These are phyloP conservation scores for Tulasnella sp. DNA, from an alignment of 768 basidiomycete species.

Conservation along the genomic window DNA sequence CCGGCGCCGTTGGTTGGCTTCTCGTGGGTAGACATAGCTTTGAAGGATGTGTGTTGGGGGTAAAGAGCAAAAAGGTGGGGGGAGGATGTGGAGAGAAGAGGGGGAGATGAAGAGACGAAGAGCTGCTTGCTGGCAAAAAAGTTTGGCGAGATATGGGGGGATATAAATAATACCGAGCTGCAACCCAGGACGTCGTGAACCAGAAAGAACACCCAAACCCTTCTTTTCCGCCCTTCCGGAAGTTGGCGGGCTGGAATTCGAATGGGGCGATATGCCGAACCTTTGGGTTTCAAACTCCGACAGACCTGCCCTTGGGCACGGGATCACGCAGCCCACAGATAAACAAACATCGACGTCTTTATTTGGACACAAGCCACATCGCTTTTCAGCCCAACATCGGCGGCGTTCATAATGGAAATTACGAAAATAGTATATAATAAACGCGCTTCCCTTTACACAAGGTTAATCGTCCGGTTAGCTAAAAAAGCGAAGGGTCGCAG, in stretches of 20 bases:
- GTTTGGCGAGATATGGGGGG: conserved; percentile 14
- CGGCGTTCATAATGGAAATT: background rate
- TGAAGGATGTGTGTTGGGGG: background rate
- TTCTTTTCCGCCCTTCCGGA: conserved; percentile 5
- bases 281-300: conserved; percentile 18
- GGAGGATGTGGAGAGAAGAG: background rate
- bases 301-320: conserved; percentile 17
- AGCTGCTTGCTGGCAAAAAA: conserved; percentile 1
- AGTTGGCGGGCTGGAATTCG: background rate
- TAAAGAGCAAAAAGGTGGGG: background rate
- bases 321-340: background rate
- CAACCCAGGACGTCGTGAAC: background rate
- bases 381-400: background rate
- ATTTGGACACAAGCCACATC: conserved; percentile 6
- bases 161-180: conserved; percentile 5
- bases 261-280: conserved; percentile 17
- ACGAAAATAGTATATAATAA: background rate
- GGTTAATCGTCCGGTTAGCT: background rate
- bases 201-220: background rate
- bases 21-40: conserved; percentile 8
- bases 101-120: background rate
- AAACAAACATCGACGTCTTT: conserved; percentile 9
- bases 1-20: conserved; percentile 24
- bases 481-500: background rate
- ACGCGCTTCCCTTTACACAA: background rate